Conservation (phyloP, 768 basidiomycete species). For the Tricholoma hemisulphureum region DNA sequence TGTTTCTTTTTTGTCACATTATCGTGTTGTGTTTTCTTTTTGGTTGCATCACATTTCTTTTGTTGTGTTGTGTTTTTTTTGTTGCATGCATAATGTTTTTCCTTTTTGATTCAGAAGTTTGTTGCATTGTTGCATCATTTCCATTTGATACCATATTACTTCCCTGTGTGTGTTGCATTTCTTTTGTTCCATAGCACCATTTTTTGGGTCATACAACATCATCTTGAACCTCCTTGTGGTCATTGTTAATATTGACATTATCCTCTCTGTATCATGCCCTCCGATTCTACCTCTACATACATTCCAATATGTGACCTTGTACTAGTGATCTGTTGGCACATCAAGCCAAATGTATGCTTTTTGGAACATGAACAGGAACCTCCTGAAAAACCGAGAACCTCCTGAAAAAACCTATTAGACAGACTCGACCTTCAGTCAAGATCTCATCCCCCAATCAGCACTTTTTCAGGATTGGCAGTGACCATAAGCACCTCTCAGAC, state of each 20-base stretch:
- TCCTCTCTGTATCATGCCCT: neutral
- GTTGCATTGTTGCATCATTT: too few species aligned
- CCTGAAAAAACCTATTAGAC: neutral
- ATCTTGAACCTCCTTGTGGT: neutral
- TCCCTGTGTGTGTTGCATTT: too few species aligned
- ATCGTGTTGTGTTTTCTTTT: neutral
- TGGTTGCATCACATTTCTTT: too few species aligned
- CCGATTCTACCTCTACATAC: neutral
- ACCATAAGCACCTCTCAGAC: too few species aligned
- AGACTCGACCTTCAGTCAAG: neutral
- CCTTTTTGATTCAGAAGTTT: too few species aligned
- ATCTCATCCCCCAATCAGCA: too few species aligned
- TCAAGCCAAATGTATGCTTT: neutral
- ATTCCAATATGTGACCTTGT: neutral
- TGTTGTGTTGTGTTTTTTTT: too few species aligned
- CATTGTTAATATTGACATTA: neutral
- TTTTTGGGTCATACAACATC: neutral
- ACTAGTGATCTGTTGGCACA: neutral
- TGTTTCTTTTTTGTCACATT: too few species aligned
- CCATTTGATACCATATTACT: too few species aligned
- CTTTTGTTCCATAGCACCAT: neutral
- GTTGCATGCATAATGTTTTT: too few species aligned
- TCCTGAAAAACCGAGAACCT: neutral
- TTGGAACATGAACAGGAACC: neutral
- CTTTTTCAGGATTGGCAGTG: too few species aligned